Evolutionary conservation across 805 yeast species (phyloP), one percentile per base, ranked within the genome.

Genomic region (Pichia phayaonensis): DNA sequence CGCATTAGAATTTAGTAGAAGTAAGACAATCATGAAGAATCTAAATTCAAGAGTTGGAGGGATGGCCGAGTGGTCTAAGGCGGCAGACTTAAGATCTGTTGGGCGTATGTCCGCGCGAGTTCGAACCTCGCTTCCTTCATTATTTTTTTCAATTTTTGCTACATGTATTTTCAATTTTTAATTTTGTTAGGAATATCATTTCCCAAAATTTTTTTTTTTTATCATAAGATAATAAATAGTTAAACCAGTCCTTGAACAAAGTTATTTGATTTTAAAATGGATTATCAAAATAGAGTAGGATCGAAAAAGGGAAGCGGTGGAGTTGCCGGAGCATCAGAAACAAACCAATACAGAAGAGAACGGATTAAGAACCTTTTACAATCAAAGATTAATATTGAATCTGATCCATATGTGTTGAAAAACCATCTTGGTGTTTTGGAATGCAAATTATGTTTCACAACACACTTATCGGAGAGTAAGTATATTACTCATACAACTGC

Each of bases 241-340:
- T n/a, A n/a, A n/a, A n/a, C n/a, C n/a, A n/a, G n/a, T n/a, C n/a
- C n/a, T n/a, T n/a, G n/a, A n/a, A 16, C 11, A 8, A n/a, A 2
- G 20, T 34, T n/a, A 34, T 2, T 16, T 16, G 8, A 8, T 5
- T n/a, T 34, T 43, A 53, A 40, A 7, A 90, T 90, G 97, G 96
- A 90, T 65, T 87, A 87, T 62, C 90, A 88, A 55, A 86, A 86
- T 58, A 70, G 96, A 60, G 95, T 86, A 2, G 96, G 96, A 43
- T 84, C 95, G 8, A 90, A 90, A 67, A 82, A 87, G 63, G 97
- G 97, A 36, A 80, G 84, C 27, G 97, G 97, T 57, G 97, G 96
- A 8, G 73, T 90, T 20, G 97, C 96, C 0, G 86, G 86, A 6
- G 70, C 72, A 42, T 77, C 81, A 21, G 90, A 85, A 56, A 72